Base-by-base conservation (phyloP, 495 filamentous ascomycete genomes). In the Aspergillus homomorphus region DNA sequence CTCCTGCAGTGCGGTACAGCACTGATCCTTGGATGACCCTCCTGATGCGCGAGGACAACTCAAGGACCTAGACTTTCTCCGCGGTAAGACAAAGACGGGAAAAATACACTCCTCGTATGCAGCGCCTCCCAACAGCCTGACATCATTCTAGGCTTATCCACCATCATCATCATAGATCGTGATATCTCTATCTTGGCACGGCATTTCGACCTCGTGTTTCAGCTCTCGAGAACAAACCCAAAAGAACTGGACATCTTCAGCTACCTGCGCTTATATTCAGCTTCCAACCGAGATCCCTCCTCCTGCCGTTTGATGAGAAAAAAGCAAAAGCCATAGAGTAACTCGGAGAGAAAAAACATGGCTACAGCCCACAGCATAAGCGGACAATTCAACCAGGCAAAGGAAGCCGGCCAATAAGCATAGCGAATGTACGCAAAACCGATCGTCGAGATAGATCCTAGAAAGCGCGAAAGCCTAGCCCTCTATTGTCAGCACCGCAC, bases 401-500 rank as follows among this genome's bases (percentile, higher is more conserved):
- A 53, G 16, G 51, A 12, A 1, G 3, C 21, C 4, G 30, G 30
- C 51, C 51, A 53, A 24, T 43, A 43, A 0, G 7, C 14, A 14
- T 24, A 53, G 3, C 51, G 51, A 53, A 53, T 22, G 18, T 15
- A 16, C 1, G 51, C 51, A 53, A 53, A 53, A 5, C 18, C 51
- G 3, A 53, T 9, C 1, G 51, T 21, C 9, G 33, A 53, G 14
- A 38, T 23, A 6, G 51, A 53, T 15, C 51, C 51, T 1, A 43
- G 41, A 19, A 53, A 53, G 4, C 30, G 28, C 2, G 51, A 53
- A 3, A 53, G 64, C 62, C 38, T 54, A 58, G 24, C 33, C 14
- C 21, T 26, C 26, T 28, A 3, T 28, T 28, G 26, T 28, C 26
- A 3, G 21, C n/a, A n/a, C n/a, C n/a, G n/a, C n/a, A n/a, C n/a